A percentile compares a stretch with the other conserved stretches of the same genome.
These are phyloP conservation scores for Thelephora aurantiotincta DNA, from an alignment of 768 basidiomycete species.

Conservation along the genomic window DNA sequence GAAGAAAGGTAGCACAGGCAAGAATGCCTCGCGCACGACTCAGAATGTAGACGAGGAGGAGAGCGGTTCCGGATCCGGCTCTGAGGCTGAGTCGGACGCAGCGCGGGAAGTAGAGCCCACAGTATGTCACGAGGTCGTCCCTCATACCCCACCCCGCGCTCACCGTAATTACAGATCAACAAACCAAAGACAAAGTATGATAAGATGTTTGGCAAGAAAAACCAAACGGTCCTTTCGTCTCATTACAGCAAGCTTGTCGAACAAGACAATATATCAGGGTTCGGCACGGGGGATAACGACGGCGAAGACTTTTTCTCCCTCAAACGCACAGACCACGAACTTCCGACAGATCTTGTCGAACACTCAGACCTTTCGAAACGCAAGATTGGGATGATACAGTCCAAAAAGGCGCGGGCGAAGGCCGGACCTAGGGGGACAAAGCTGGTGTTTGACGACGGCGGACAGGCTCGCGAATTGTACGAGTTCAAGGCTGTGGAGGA, in stretches of 20 bases:
- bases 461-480: conserved; percentile 67
- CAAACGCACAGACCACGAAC: conserved; percentile 79
- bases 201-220: conserved; percentile 94
- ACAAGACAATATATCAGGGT: conserved; percentile 17
- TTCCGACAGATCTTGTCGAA: conserved; percentile 24
- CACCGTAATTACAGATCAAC: conserved; percentile 10
- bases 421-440: conserved; percentile 48
- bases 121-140: conserved; percentile 18
- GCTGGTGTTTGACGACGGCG: conserved; percentile 84
- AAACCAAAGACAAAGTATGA: conserved; percentile 80
- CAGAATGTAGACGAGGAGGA: conserved; percentile 9
- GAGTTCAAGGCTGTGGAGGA: conserved; percentile 70
- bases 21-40: conserved; percentile 44
- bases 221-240: conserved; percentile 81
- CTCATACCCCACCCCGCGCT: not conserved
- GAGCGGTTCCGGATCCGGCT: conserved; percentile 9
- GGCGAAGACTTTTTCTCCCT: conserved; percentile 88
- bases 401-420: conserved; percentile 60
- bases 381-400: conserved; percentile 59
- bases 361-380: conserved; percentile 62
- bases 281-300: conserved; percentile 19
- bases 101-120: conserved; percentile 19
- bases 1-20: conserved; percentile 50
- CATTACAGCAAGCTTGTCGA: conserved; percentile 86
- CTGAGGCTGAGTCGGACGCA: conserved; percentile 15